Evolutionary conservation across 2,329 filamentous ascomycete genomes (phyloP).

Genomic region (Penicillium fuscoglaucum): DNA sequence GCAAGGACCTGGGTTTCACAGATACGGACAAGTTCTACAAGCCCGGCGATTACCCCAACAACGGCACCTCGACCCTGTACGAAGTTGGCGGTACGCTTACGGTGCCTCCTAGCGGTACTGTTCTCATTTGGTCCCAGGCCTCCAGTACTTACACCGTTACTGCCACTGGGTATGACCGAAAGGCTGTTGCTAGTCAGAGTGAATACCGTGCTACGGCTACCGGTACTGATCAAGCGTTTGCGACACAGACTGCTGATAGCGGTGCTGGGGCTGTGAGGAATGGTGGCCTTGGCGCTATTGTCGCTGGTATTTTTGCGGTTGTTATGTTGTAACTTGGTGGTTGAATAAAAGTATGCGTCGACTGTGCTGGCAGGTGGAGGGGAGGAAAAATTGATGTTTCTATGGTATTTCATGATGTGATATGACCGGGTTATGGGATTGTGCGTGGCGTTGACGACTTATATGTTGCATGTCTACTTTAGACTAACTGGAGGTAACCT

Average conservation of each 20-base stretch:
- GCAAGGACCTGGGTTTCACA: constrained; percentile 21
- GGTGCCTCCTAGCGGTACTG: constrained; percentile 36
- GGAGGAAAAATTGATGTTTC: not conserved
- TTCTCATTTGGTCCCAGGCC: constrained; percentile 39
- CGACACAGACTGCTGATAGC: constrained; percentile 13
- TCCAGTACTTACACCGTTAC: constrained; percentile 39
- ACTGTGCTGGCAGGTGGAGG: not conserved
- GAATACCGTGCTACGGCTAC: constrained; percentile 21
- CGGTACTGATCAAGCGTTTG: constrained; percentile 4
- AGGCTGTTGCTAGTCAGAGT: constrained; percentile 22
- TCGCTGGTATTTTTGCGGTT: constrained; percentile 9
- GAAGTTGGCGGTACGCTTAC: constrained; percentile 35
- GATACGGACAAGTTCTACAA: constrained; percentile 26
- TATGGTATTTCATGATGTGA: not conserved
- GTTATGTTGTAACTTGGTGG: constrained; percentile 9
- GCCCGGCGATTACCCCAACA: constrained; percentile 23
- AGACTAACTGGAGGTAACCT: too few species aligned
- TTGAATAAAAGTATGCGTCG: not conserved
- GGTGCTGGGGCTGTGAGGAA: constrained; percentile 1
- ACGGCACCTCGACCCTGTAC: constrained; percentile 34
- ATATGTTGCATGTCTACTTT: not conserved
- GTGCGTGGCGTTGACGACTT: not conserved
- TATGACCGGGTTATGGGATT: not conserved
- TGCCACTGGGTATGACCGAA: constrained; percentile 31
- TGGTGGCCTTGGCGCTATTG: constrained; percentile 6